Conservation (phyloP, 2,329 filamentous ascomycete species). For the Xylaria sp. region DNA sequence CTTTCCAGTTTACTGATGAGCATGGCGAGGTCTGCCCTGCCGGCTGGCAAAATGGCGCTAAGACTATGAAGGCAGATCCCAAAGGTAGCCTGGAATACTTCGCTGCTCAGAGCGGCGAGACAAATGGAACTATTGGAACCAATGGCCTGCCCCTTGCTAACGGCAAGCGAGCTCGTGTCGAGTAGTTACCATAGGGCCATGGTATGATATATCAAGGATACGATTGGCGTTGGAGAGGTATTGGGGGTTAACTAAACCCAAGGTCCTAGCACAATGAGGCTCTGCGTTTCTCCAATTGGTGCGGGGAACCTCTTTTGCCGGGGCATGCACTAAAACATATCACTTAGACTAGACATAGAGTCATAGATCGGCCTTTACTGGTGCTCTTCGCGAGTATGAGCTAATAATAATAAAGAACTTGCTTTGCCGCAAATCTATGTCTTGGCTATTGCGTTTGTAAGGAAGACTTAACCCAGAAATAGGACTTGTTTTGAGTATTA, state of each 20-base stretch:
- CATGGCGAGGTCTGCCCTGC: conserved; percentile 79
- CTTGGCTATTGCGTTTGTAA: not conserved
- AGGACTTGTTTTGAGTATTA: no score
- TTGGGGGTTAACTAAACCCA: conserved; percentile 13
- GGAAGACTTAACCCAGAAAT: no score
- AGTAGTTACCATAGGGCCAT: conserved; percentile 23
- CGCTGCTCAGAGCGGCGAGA: conserved; percentile 42
- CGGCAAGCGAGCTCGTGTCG: conserved; percentile 35
- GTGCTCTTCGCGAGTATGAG: conserved; percentile 25
- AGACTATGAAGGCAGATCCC: conserved; percentile 64
- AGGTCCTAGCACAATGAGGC: conserved; percentile 29
- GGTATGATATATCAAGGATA: not conserved
- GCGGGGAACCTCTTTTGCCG: conserved; percentile 31
- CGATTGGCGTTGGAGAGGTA: conserved; percentile 28
- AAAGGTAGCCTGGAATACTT: conserved; percentile 65
- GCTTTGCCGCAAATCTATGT: not conserved
- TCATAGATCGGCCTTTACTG: conserved; percentile 30
- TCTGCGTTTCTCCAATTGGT: conserved; percentile 38
- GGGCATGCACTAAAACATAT: conserved; percentile 13
- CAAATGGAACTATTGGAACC: conserved; percentile 46
- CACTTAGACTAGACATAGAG: conserved; percentile 24
- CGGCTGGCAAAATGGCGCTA: conserved; percentile 60
- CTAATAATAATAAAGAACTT: conserved; percentile 33
- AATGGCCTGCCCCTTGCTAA: conserved; percentile 28
- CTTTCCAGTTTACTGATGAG: conserved; percentile 86